phyloP scores from a whole-genome alignment of 176 grass and related monocot species.

The Coix lacrymajobi region DNA sequence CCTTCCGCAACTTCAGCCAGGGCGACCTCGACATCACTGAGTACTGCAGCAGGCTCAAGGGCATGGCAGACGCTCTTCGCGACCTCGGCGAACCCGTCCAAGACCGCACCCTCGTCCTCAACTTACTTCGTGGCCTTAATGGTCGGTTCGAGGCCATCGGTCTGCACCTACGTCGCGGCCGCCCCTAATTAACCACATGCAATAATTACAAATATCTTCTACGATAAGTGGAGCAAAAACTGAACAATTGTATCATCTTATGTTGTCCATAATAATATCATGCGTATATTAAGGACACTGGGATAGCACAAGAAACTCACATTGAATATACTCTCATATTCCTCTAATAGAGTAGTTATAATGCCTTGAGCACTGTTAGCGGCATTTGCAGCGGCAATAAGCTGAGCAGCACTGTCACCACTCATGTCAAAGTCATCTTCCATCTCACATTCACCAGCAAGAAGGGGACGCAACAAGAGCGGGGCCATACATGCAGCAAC shows the following conservation, averaged over 20 bases:
- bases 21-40: too few species aligned
- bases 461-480: conserved; percentile 87
- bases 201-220: background rate
- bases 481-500: conserved; percentile 99
- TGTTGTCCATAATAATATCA: conserved; percentile 6
- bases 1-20: too few species aligned
- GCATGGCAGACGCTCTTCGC: too few species aligned
- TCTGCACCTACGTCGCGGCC: too few species aligned
- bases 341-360: conserved; percentile 78
- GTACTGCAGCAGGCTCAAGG: too few species aligned
- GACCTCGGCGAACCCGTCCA: too few species aligned
- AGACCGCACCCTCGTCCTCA: too few species aligned
- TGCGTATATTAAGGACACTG: background rate
- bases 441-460: conserved; percentile 99
- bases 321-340: conserved; percentile 85
- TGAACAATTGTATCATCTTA: background rate
- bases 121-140: too few species aligned
- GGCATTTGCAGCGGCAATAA: conserved; percentile 94
- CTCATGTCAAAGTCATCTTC: conserved; percentile 82
- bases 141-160: too few species aligned
- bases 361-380: conserved; percentile 98
- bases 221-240: background rate
- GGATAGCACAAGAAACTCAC: conserved; percentile 53
- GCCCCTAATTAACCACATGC: background rate
- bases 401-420: conserved; percentile 86